phyloP scores from a whole-genome alignment of 306 rosid genomes.

The Lathyrus oleraceus region DNA sequence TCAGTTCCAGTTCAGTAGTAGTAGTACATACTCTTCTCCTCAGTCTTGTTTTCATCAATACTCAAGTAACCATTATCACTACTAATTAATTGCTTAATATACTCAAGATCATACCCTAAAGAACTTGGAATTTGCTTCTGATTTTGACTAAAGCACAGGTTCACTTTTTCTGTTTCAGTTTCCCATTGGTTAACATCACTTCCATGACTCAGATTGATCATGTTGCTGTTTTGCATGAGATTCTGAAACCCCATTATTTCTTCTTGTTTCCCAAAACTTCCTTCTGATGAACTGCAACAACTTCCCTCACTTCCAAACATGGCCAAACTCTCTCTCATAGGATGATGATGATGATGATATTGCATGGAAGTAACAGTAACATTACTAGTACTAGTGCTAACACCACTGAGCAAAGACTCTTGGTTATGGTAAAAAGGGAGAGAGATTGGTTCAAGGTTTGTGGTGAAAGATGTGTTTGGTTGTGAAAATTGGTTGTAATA shows the following conservation, averaged over 20 bases:
- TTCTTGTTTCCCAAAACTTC: conserved; percentile 57
- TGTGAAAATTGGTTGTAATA: conserved; percentile 22
- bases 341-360: conserved; percentile 32
- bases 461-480: conserved; percentile 33
- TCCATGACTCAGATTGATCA: conserved; percentile 36
- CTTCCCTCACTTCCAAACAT: conserved; percentile 77
- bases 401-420: conserved; percentile 34
- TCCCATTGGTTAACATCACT: conserved; percentile 40
- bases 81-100: conserved; percentile 54
- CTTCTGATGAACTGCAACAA: conserved; percentile 75
- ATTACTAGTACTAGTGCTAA: not conserved
- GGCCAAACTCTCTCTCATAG: conserved; percentile 42
- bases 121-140: conserved; percentile 29
- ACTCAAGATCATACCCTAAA: conserved; percentile 52
- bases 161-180: conserved; percentile 38
- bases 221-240: conserved; percentile 25
- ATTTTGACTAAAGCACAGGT: not conserved
- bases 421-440: conserved; percentile 49
- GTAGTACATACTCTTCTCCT: conserved; percentile 35
- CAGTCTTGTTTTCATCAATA: conserved; percentile 58
- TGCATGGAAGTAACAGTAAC: conserved; percentile 31
- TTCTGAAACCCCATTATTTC: conserved; percentile 45
- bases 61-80: conserved; percentile 36
- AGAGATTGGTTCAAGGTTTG: conserved; percentile 40
- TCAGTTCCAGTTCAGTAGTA: conserved; percentile 42